Conservation (phyloP, 768 basidiomycete species). For the Tulasnella sp. region DNA sequence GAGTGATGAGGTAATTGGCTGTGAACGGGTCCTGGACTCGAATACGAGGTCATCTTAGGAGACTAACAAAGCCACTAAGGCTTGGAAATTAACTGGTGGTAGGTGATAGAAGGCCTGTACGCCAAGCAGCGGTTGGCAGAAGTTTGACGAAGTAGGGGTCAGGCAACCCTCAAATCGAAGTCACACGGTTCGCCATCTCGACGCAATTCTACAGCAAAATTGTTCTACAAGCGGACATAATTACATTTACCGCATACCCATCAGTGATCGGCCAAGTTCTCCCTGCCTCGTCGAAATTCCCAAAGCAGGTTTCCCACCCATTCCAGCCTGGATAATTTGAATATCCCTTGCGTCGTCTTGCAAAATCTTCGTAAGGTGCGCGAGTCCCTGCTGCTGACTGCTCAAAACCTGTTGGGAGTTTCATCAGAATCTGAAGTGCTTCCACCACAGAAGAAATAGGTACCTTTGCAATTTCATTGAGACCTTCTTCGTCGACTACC, state of each 20-base stretch:
- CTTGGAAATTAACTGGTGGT: no score
- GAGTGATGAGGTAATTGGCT: background rate
- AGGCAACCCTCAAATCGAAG: no score
- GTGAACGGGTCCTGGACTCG: background rate
- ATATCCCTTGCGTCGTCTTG: conserved; percentile 52
- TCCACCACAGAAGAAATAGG: background rate
- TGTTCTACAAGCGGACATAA: no score
- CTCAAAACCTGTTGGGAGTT: conserved; percentile 42
- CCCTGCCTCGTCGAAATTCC: no score
- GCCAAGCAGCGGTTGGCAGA: no score
- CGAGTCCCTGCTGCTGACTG: conserved; percentile 68
- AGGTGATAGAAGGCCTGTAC: no score
- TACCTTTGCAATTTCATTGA: conserved; percentile 64
- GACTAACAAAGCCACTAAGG: no score
- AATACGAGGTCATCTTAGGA: background rate
- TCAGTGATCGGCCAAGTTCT: no score
- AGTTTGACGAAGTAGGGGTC: no score
- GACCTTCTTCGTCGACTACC: conserved; percentile 76
- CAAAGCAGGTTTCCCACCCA: conserved; percentile 2
- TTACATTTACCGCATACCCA: no score
- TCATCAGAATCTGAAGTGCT: background rate
- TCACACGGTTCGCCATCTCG: no score
- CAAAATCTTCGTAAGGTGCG: conserved; percentile 65
- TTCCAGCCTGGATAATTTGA: conserved; percentile 33
- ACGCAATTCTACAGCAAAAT: no score